These are phyloP conservation scores for Trichoderma aggressivum DNA, from an alignment of 2,329 filamentous ascomycete genomes.

Conservation along the genomic window DNA sequence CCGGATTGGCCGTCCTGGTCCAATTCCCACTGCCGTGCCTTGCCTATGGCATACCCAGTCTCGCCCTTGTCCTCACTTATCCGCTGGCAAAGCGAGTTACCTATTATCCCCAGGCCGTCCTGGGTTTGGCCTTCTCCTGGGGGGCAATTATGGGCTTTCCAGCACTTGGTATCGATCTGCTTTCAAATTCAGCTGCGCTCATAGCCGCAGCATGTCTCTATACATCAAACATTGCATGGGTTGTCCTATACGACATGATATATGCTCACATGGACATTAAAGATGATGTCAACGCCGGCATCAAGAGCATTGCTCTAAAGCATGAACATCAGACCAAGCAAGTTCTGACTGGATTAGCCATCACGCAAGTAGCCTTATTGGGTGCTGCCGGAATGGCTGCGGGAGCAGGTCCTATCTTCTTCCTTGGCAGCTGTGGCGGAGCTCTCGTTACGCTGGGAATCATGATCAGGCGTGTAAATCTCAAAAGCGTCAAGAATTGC, in stretches of 20 bases:
- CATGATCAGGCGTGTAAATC: conserved; percentile 66
- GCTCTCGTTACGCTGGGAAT: conserved; percentile 56
- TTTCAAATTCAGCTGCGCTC: conserved; percentile 60
- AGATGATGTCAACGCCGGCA: conserved; percentile 80
- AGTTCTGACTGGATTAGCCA: conserved; percentile 67
- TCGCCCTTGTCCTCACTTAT: conserved; percentile 71
- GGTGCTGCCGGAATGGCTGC: conserved; percentile 64
- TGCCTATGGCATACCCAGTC: conserved; percentile 72
- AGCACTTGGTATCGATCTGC: conserved; percentile 72
- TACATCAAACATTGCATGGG: conserved; percentile 79
- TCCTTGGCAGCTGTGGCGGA: conserved; percentile 63
- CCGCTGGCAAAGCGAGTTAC: conserved; percentile 83
- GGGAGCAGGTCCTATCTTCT: conserved; percentile 67
- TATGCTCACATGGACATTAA: conserved; percentile 91
- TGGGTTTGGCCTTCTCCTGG: conserved; percentile 86
- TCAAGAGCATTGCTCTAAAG: conserved; percentile 82
- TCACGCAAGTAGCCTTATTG: conserved; percentile 66
- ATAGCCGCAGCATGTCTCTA: conserved; percentile 69
- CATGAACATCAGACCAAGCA: conserved; percentile 75
- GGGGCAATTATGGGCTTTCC: conserved; percentile 86
- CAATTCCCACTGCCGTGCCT: conserved; percentile 74
- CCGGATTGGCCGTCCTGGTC: conserved; percentile 69
- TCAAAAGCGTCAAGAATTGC: conserved; percentile 64
- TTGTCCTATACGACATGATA: conserved; percentile 86
- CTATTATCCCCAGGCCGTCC: conserved; percentile 79